Base-by-base conservation (phyloP, 2,329 filamentous ascomycete species). In the Nemania sp. region DNA sequence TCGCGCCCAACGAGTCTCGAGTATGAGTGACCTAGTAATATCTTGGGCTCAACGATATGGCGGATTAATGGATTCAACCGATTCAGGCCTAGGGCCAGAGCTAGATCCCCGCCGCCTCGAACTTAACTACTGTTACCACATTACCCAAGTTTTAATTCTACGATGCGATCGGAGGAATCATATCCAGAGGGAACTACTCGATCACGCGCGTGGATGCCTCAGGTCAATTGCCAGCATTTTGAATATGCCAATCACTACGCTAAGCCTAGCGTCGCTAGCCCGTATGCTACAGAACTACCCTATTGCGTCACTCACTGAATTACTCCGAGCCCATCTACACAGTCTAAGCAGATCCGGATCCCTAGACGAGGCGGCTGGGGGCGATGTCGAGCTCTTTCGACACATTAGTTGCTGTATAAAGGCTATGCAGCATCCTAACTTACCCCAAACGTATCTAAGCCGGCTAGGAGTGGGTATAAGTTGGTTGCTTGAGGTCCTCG, bases 241-340 rank as follows among this genome's bases (percentile, higher is more conserved):
- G n/a, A 49, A 22, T 35, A 64, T 38, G 54, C 62, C 54, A 5
- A 49, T 54, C 35, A 59, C 47, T 29, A 59, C 47, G 15, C 15
- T 52, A 13, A 41, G 52, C 11, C 38, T 64, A 11, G 45, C 62
- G 15, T 59, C 53, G 18, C 27, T 64, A 11, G 55, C 54, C 29
- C 62, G 62, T 6, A 52, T 64, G 18, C 27, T 64, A 10, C 62
- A 64, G 20, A 59, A 64, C 26, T 64, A 64, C 49, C 55, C 62
- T 7, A 59, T 64, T 18, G 62, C 38, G 3, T 49, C 62, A 6
- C 58, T 64, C 26, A 64, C 62, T 15, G 62, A 64, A 35, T 22
- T 64, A 22, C 47, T 64, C 15, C 55, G 45, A n/a, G 58, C 47
- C 26, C 55, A 64, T 59, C 18, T 64, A 26, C 55, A 54, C 8